Conservation (phyloP, 2,329 filamentous ascomycete genomes). For the Penicillium sp. region DNA sequence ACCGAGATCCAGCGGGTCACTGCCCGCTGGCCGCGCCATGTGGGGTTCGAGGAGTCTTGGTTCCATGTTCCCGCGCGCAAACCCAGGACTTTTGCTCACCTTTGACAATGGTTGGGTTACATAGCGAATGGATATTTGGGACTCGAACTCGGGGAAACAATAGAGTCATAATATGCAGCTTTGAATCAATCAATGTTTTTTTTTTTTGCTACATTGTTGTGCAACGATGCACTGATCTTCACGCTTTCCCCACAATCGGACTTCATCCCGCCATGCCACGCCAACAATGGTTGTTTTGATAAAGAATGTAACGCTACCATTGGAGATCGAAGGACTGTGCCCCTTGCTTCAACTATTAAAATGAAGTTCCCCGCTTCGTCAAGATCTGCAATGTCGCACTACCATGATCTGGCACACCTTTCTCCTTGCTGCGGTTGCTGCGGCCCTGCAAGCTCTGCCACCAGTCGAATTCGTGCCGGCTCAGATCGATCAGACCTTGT, state of each 20-base stretch:
- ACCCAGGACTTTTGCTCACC: neutral
- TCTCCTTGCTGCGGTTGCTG: constrained; percentile 15
- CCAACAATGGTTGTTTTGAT: neutral
- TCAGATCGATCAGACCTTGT: constrained; percentile 19
- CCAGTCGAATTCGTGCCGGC: constrained; percentile 34
- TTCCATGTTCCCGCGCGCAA: constrained; percentile 17
- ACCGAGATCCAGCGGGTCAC: constrained; percentile 14
- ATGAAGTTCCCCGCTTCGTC: neutral
- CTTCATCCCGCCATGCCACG: neutral
- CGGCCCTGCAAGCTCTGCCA: constrained; percentile 42
- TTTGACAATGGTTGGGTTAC: neutral
- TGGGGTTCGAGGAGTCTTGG: constrained; percentile 18
- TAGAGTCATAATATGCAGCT: too few relatives aligned
- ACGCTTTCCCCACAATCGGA: neutral
- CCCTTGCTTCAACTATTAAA: constrained; percentile 1
- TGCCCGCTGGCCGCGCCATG: constrained; percentile 17
- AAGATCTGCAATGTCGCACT: neutral
- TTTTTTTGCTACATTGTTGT: neutral
- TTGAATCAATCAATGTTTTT: neutral
- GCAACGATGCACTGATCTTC: neutral
- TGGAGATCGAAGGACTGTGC: neutral
- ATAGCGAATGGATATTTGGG: too few relatives aligned
- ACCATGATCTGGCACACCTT: constrained; percentile 14
- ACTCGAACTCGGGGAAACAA: too few relatives aligned
- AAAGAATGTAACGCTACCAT: neutral